These are phyloP conservation scores for Trichocladium antarcticum DNA, from an alignment of 495 filamentous ascomycete genomes.

Conservation along the genomic window DNA sequence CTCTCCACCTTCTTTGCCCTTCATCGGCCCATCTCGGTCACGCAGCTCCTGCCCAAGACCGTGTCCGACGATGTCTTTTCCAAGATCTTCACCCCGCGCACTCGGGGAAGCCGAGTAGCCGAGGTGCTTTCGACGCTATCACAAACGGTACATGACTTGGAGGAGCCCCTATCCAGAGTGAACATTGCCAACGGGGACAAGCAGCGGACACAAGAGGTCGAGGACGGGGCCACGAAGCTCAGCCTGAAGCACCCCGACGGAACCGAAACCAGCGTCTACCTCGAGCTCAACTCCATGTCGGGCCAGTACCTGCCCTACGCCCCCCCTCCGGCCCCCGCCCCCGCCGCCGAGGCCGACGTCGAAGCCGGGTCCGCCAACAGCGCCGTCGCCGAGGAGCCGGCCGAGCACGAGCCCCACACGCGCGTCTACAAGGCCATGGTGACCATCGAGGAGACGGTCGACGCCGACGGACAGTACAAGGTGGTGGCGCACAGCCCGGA, in stretches of 20 bases:
- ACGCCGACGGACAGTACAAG: constrained; percentile 54
- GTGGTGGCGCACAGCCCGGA: constrained; percentile 42
- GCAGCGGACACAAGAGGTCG: constrained; percentile 20
- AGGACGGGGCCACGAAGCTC: constrained; percentile 26
- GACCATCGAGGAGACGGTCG: constrained; percentile 66
- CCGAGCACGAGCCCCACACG: constrained; percentile 32
- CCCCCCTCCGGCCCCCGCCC: constrained; percentile 62
- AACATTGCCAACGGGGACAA: constrained; percentile 10
- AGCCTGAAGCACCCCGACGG: constrained; percentile 43
- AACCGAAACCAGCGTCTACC: constrained; percentile 32
- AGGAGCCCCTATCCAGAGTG: constrained; percentile 42
- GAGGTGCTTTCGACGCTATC: constrained; percentile 74
- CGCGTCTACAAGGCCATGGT: constrained; percentile 68
- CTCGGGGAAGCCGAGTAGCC: constrained; percentile 38
- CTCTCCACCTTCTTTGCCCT: constrained; percentile 91
- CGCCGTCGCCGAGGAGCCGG: constrained; percentile 26
- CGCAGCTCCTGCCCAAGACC: constrained; percentile 60
- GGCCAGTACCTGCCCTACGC: constrained; percentile 62
- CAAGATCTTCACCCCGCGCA: constrained; percentile 59
- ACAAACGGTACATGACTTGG: constrained; percentile 58
- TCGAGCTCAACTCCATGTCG: constrained; percentile 38
- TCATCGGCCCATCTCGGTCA: constrained; percentile 86
- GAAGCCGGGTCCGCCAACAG: constrained; percentile 24
- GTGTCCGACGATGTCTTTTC: constrained; percentile 65
- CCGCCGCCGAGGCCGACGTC: constrained; percentile 38